phyloP scores from a whole-genome alignment of 164 flowering plant species.

The Vitis vinifera region DNA sequence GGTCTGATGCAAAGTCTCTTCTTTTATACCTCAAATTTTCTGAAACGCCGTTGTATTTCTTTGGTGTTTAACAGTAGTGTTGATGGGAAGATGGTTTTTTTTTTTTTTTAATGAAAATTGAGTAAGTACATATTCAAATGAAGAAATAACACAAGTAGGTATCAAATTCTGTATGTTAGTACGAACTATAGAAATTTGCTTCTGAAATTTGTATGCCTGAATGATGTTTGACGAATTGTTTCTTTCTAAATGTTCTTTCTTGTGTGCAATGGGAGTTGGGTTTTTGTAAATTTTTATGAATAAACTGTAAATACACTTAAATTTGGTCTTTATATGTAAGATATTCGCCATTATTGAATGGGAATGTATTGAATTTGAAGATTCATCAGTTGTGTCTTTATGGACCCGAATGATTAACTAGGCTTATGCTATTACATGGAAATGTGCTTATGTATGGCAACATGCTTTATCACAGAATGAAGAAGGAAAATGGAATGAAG shows the following conservation, averaged over 20 bases:
- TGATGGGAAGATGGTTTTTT: too few species aligned
- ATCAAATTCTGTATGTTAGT: too few species aligned
- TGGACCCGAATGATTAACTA: not conserved
- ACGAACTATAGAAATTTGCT: too few species aligned
- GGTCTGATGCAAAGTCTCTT: conserved; percentile 26
- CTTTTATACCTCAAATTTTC: not conserved
- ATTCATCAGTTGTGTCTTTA: not conserved
- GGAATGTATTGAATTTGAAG: not conserved
- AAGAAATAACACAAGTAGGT: too few species aligned
- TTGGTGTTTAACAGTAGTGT: too few species aligned
- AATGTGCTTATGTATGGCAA: not conserved
- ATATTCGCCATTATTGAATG: not conserved
- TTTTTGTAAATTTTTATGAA: not conserved
- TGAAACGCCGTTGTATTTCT: not conserved
- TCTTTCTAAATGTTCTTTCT: not conserved
- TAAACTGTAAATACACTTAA: not conserved
- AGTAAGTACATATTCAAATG: too few species aligned
- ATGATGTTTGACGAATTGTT: not conserved
- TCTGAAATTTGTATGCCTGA: not conserved
- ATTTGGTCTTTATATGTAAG: not conserved
- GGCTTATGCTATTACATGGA: not conserved
- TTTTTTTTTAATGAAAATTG: too few species aligned
- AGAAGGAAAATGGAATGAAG: too few species aligned
- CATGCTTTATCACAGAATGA: too few species aligned
- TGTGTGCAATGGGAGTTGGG: not conserved